These are phyloP conservation scores for Leucaena leucocephala DNA, from an alignment of 306 rosid species.

Conservation along the genomic window DNA sequence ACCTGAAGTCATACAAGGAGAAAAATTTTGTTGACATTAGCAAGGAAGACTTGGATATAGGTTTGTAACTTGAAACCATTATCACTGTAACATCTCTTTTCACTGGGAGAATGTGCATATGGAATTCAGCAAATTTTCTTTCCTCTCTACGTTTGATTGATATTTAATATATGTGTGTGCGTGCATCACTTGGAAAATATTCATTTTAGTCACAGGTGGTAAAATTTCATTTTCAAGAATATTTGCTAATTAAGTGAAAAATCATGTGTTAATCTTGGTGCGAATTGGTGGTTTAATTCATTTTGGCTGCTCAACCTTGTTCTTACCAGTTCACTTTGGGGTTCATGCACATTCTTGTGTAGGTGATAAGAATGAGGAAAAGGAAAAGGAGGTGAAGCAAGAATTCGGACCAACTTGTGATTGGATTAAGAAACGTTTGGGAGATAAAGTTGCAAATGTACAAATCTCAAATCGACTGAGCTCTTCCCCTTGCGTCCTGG, in stretches of 20 bases:
- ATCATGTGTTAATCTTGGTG: slow-evolving; percentile 1
- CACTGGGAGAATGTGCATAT: not conserved
- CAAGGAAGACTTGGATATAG: slow-evolving; percentile 97
- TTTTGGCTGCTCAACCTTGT: slow-evolving; percentile 13
- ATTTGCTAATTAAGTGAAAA: slow-evolving; percentile 8
- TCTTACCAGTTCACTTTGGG: not conserved
- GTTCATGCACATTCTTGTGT: slow-evolving; percentile 28
- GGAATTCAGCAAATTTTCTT: slow-evolving; percentile 12
- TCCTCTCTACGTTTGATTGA: not conserved
- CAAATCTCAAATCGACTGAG: slow-evolving; percentile 88
- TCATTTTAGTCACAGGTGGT: not conserved
- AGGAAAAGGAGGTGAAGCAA: slow-evolving; percentile 83
- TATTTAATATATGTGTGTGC: not conserved
- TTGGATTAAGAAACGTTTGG: slow-evolving; percentile 91
- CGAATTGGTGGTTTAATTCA: slow-evolving; percentile 27
- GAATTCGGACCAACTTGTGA: slow-evolving; percentile 87
- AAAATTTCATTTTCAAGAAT: slow-evolving; percentile 16
- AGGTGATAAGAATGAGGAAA: slow-evolving; percentile 96
- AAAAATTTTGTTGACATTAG: slow-evolving; percentile 92
- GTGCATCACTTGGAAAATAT: slow-evolving; percentile 10
- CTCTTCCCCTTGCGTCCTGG: slow-evolving; percentile 96
- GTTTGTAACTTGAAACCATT: slow-evolving; percentile 39
- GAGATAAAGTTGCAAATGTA: slow-evolving; percentile 90
- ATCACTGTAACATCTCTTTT: not conserved
- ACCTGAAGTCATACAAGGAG: slow-evolving; percentile 87